These are phyloP conservation scores for Trichodelitschia bisporula DNA, from an alignment of 495 filamentous ascomycete species.

Conservation along the genomic window DNA sequence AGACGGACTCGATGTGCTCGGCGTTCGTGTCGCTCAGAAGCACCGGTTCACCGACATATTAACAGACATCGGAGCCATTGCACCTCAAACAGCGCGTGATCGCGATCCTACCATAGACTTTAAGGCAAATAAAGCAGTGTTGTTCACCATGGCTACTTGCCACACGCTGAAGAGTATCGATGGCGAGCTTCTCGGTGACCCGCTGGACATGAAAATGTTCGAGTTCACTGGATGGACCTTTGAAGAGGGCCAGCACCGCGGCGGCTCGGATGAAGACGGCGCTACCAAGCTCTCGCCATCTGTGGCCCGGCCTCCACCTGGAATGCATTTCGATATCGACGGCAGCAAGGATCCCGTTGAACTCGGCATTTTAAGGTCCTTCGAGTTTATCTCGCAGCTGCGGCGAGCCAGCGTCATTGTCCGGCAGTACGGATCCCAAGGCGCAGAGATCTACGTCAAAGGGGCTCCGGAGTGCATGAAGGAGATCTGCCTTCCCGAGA, in stretches of 20 bases:
- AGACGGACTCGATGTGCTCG: conserved; percentile 88
- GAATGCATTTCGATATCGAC: conserved; percentile 28
- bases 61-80: conserved; percentile 25
- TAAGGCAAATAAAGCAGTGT: conserved; percentile 38
- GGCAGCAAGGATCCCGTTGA: conserved; percentile 29
- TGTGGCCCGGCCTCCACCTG: conserved; percentile 58
- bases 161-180: conserved; percentile 78
- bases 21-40: conserved; percentile 46
- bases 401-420: conserved; percentile 85
- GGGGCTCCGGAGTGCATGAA: conserved; percentile 92
- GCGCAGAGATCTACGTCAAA: conserved; percentile 77
- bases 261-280: conserved; percentile 23
- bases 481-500: conserved; percentile 64
- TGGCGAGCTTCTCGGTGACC: conserved; percentile 73
- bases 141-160: conserved; percentile 94
- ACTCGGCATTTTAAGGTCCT: conserved; percentile 64
- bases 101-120: conserved; percentile 29
- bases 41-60: conserved; percentile 38
- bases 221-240: conserved; percentile 88
- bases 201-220: conserved; percentile 96
- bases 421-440: conserved; percentile 52
- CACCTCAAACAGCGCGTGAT: conserved; percentile 28
- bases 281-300: conserved; percentile 37
- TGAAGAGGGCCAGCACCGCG: conserved; percentile 52
- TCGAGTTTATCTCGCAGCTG: conserved; percentile 94